phyloP scores from a whole-genome alignment of 169 alveolate genomes.

The Theileria parva region DNA sequence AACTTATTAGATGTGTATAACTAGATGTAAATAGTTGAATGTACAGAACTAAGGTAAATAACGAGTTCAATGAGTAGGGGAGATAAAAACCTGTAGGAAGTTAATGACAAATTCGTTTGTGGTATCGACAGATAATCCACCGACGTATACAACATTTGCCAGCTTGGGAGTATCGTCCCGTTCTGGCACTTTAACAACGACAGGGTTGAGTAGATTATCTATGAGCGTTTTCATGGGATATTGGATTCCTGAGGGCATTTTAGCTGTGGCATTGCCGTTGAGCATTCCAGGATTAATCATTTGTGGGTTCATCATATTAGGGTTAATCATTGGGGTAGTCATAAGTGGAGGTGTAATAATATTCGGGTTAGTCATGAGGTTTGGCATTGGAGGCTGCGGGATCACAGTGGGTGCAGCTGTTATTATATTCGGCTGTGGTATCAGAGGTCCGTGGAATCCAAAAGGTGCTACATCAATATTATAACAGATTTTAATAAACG shows the following conservation, averaged over 20 bases:
- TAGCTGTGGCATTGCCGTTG: constrained; percentile 34
- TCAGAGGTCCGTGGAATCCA: constrained; percentile 2
- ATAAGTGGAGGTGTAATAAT: constrained; percentile 7
- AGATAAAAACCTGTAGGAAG: constrained; percentile 57
- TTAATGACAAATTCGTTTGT: constrained; percentile 59
- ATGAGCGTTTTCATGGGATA: constrained; percentile 51
- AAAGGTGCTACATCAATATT: not conserved
- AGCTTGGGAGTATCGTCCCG: constrained; percentile 43
- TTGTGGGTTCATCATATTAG: constrained; percentile 8
- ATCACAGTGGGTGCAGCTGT: constrained; percentile 5
- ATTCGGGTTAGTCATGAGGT: not conserved
- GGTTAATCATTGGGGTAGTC: not conserved
- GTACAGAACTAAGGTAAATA: not conserved
- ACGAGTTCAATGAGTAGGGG: not conserved
- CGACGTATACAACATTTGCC: constrained; percentile 61
- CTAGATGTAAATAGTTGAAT: not conserved
- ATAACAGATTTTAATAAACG: too few species aligned
- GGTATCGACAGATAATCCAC: constrained; percentile 51
- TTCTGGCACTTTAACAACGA: constrained; percentile 35
- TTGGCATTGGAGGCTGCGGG: not conserved
- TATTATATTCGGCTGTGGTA: not conserved
- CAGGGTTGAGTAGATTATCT: constrained; percentile 61
- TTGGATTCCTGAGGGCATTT: constrained; percentile 35
- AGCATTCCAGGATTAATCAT: constrained; percentile 16
- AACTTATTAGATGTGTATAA: not conserved